Conservation (phyloP, 1,284 basidiomycete genomes). For the Thelephora terrestris region DNA sequence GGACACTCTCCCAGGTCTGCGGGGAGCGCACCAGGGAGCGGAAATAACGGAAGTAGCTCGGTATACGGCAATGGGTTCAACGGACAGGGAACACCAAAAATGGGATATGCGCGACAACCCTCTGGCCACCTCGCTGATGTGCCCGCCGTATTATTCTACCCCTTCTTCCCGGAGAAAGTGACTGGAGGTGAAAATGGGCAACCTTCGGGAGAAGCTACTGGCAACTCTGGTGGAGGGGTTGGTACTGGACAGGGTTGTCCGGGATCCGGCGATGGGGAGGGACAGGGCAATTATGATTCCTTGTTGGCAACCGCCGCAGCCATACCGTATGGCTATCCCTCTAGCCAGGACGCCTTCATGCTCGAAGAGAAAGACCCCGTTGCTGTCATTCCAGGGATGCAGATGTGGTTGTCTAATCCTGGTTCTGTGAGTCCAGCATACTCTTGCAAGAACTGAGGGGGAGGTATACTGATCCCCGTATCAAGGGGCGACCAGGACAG, state of each 20-base stretch:
- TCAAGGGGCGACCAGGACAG: too few species aligned
- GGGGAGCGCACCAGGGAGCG: slow-evolving; percentile 1
- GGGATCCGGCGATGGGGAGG: background rate
- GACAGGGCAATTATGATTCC: slow-evolving; percentile 37
- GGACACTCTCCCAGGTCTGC: slow-evolving; percentile 16
- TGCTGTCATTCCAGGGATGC: slow-evolving; percentile 13
- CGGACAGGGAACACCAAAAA: background rate
- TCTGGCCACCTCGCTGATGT: slow-evolving; percentile 40
- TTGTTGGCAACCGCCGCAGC: slow-evolving; percentile 41
- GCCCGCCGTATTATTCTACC: slow-evolving; percentile 59
- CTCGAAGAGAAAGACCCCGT: slow-evolving; percentile 48
- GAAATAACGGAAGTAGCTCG: background rate
- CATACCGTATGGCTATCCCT: slow-evolving; percentile 43
- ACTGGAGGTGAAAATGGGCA: slow-evolving; percentile 10
- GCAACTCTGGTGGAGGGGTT: slow-evolving; percentile 10
- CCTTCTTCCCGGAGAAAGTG: slow-evolving; percentile 55
- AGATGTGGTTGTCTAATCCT: slow-evolving; percentile 19
- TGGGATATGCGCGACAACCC: background rate
- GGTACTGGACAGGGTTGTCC: slow-evolving; percentile 8
- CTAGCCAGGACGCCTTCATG: slow-evolving; percentile 49
- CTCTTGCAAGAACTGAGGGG: too few species aligned
- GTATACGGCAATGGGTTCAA: background rate
- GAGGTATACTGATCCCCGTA: too few species aligned
- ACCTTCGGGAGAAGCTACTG: too few species aligned
- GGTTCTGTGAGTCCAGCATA: background rate